Percentiles rank a stretch among this genome's conserved stretches.
These are phyloP conservation scores for Podila epigama DNA, from an alignment of 192 early-diverging fungal genomes.

Conservation along the genomic window DNA sequence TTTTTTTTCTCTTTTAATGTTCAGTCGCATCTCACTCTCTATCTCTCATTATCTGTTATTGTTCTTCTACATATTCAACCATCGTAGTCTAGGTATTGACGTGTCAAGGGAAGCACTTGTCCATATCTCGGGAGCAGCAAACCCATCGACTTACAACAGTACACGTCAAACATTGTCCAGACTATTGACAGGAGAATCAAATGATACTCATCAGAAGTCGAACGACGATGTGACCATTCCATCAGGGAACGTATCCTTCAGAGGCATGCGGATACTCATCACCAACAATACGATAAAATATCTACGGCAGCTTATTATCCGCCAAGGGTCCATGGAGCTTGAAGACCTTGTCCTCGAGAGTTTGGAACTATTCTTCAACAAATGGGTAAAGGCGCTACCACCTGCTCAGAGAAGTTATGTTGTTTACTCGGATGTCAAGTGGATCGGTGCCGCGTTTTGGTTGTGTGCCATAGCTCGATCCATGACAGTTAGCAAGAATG, in stretches of 20 bases:
- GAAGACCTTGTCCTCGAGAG: slow-evolving; percentile 23
- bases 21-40: too few relatives aligned
- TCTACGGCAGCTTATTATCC: slow-evolving; percentile 26
- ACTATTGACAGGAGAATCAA: slow-evolving; percentile 12
- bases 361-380: slow-evolving; percentile 28
- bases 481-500: slow-evolving; percentile 7
- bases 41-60: too few relatives aligned
- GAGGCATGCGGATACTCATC: neutral
- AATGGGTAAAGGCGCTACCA: slow-evolving; percentile 14
- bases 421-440: slow-evolving; percentile 30
- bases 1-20: too few relatives aligned
- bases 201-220: too few relatives aligned
- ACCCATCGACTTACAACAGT: slow-evolving; percentile 9
- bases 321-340: slow-evolving; percentile 39
- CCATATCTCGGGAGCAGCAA: slow-evolving; percentile 18
- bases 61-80: too few relatives aligned
- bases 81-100: slow-evolving; percentile 29
- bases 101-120: slow-evolving; percentile 22
- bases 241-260: neutral
- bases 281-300: neutral
- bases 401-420: slow-evolving; percentile 31
- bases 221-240: neutral
- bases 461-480: slow-evolving; percentile 34
- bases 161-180: slow-evolving; percentile 11
- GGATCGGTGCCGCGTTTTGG: slow-evolving; percentile 41